These are phyloP conservation scores for Zopfia rhizophila DNA, from an alignment of 2,329 filamentous ascomycete genomes.

Conservation along the genomic window DNA sequence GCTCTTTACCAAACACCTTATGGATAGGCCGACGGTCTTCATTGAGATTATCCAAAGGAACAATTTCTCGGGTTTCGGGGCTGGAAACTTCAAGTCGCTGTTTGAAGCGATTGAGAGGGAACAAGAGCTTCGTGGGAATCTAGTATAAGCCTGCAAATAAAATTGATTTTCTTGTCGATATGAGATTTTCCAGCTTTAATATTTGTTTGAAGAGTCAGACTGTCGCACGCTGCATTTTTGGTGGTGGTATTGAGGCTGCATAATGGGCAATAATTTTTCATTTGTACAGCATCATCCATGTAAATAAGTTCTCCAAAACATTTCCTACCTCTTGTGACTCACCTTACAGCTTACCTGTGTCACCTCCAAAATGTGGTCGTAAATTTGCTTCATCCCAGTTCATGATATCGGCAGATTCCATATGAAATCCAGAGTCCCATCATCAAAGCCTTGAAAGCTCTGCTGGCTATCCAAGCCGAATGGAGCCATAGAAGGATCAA, in stretches of 20 bases:
- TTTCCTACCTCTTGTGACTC: too few species aligned
- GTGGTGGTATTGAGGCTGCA: too few species aligned
- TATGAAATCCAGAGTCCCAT: slow-evolving; percentile 52
- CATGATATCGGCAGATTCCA: too few species aligned
- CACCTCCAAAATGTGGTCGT: too few species aligned
- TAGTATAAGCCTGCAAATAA: slow-evolving; percentile 53
- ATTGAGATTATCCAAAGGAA: slow-evolving; percentile 96
- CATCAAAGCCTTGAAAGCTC: slow-evolving; percentile 50
- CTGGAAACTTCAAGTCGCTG: slow-evolving; percentile 93
- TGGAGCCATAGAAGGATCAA: slow-evolving; percentile 52
- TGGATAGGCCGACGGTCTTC: slow-evolving; percentile 95
- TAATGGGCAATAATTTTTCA: too few species aligned
- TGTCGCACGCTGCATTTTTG: too few species aligned
- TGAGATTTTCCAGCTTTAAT: too few species aligned
- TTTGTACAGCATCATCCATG: too few species aligned
- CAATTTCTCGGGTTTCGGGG: slow-evolving; percentile 90
- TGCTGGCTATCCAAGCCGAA: slow-evolving; percentile 48
- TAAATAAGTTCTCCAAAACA: too few species aligned
- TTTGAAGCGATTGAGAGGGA: slow-evolving; percentile 97
- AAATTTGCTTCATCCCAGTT: too few species aligned
- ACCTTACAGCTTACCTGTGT: too few species aligned
- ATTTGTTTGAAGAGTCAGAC: too few species aligned
- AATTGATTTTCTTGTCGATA: background rate
- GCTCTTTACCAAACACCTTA: slow-evolving; percentile 75
- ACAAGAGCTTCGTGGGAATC: slow-evolving; percentile 85